These are phyloP conservation scores for Serpula lacrymans DNA, from an alignment of 768 basidiomycete species.

Conservation along the genomic window DNA sequence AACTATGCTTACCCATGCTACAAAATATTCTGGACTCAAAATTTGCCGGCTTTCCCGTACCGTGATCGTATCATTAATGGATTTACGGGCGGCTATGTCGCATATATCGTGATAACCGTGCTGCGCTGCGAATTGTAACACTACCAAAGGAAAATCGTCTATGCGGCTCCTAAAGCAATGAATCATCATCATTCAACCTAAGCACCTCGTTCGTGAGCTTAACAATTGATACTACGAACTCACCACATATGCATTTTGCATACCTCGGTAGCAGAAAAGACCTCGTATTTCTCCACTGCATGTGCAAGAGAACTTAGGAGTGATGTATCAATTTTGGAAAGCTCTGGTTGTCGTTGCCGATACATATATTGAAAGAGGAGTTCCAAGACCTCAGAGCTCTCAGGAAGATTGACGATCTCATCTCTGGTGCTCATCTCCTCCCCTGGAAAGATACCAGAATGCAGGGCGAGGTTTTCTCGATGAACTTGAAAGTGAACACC, in stretches of 20 bases:
- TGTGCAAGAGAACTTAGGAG: slow-evolving; percentile 20
- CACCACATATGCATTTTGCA: slow-evolving; percentile 26
- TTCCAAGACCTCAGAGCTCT: slow-evolving; percentile 19
- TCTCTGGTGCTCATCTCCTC: background rate
- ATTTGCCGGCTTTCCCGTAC: too few species aligned
- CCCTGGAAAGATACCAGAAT: slow-evolving; percentile 10
- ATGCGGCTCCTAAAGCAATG: slow-evolving; percentile 11
- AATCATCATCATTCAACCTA: background rate
- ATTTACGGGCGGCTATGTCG: slow-evolving; percentile 16
- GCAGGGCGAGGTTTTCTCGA: slow-evolving; percentile 13
- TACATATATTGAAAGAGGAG: slow-evolving; percentile 26
- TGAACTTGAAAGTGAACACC: slow-evolving; percentile 11
- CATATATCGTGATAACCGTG: slow-evolving; percentile 23
- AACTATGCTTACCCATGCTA: too few species aligned
- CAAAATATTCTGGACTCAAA: too few species aligned
- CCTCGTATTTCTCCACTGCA: slow-evolving; percentile 32
- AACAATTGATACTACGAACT: slow-evolving; percentile 1
- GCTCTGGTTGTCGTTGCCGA: slow-evolving; percentile 19
- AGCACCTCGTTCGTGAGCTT: background rate
- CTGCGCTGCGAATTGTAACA: slow-evolving; percentile 22
- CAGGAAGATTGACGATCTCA: slow-evolving; percentile 13
- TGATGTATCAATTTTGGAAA: slow-evolving; percentile 14
- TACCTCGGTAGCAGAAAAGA: slow-evolving; percentile 24
- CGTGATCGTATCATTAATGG: too few species aligned
- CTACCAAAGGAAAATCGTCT: slow-evolving; percentile 16